phyloP scores from a whole-genome alignment of 352 stramenopile species.

The Stephanocyclus meneghinianus region DNA sequence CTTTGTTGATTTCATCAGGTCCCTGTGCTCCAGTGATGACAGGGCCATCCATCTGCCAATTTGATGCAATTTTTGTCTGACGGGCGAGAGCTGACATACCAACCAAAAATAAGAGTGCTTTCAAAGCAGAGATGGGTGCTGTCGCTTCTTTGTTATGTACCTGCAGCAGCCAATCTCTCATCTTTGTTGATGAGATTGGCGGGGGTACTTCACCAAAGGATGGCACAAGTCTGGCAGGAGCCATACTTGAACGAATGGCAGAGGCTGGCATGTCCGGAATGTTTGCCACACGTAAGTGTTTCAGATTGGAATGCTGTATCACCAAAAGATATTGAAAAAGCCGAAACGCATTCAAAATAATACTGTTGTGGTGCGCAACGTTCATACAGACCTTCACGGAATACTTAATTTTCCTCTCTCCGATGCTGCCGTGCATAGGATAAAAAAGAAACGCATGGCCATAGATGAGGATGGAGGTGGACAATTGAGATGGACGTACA shows the following conservation, averaged over 20 bases:
- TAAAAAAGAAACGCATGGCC: conserved; percentile 51
- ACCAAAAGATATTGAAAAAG: not conserved
- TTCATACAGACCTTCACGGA: conserved; percentile 76
- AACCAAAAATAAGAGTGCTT: conserved; percentile 81
- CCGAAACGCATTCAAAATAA: no score
- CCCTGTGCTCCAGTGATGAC: conserved; percentile 68
- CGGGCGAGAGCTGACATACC: conserved; percentile 83
- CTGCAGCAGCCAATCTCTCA: conserved; percentile 72
- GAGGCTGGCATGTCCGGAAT: conserved; percentile 76
- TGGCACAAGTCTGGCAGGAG: conserved; percentile 81
- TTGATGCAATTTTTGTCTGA: conserved; percentile 84
- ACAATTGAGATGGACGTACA: conserved; percentile 81
- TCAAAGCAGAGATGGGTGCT: conserved; percentile 86
- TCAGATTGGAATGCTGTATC: not conserved
- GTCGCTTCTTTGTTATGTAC: conserved; percentile 79
- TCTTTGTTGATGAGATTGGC: conserved; percentile 86
- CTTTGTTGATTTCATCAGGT: conserved; percentile 75
- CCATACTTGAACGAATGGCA: conserved; percentile 83
- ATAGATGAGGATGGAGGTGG: conserved; percentile 23
- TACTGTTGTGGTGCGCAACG: not conserved
- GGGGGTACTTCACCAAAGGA: conserved; percentile 83
- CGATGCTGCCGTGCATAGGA: conserved; percentile 48
- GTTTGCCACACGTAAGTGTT: conserved; percentile 81
- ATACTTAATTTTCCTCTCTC: conserved; percentile 82
- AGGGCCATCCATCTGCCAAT: conserved; percentile 67